A percentile compares a stretch with the other conserved stretches of the same genome.
Conservation (phyloP, 2,329 filamentous ascomycete species). For the Thielaviopsis musarum region DNA sequence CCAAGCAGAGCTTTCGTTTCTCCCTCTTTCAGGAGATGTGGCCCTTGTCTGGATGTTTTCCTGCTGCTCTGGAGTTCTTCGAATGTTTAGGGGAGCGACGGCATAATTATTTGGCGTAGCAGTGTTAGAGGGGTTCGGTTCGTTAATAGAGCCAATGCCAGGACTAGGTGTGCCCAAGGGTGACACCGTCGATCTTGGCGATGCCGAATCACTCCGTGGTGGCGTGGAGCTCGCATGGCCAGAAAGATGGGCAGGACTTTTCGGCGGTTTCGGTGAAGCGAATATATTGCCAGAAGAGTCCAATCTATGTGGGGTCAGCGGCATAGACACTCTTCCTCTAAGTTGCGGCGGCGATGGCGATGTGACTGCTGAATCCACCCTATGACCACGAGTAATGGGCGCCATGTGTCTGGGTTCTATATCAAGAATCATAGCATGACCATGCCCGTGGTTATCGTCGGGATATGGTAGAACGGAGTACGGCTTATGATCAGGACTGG, state of each 20-base stretch:
- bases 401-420: background rate
- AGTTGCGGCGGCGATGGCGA: background rate
- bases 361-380: background rate
- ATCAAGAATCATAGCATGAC: background rate
- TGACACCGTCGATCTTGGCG: background rate
- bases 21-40: no score
- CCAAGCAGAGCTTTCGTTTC: background rate
- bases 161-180: background rate
- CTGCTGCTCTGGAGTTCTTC: background rate
- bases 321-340: background rate
- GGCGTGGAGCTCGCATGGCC: background rate
- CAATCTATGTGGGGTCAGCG: background rate
- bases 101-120: background rate
- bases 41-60: background rate
- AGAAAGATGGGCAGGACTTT: no score
- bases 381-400: background rate
- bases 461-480: constrained; percentile 6
- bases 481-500: background rate
- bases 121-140: background rate
- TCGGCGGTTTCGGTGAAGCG: background rate
- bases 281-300: background rate
- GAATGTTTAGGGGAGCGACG: background rate
- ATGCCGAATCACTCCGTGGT: background rate
- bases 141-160: background rate
- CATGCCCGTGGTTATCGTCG: background rate